These are phyloP conservation scores for Acephala macrosclerotiorum DNA, from an alignment of 2,329 filamentous ascomycete genomes.

Conservation along the genomic window DNA sequence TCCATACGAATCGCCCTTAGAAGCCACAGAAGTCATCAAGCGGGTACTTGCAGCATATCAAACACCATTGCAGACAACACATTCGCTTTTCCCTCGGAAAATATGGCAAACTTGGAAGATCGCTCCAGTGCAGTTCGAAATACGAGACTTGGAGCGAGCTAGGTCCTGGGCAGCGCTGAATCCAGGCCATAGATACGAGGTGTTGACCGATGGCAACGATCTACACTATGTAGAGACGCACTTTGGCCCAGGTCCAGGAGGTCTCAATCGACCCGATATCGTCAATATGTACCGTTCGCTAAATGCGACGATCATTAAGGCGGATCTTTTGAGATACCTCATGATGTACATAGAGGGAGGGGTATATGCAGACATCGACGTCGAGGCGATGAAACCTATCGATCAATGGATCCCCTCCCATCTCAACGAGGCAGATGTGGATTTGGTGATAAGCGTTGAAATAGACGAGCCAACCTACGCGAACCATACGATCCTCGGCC, in stretches of 20 bases:
- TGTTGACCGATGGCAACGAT: slow-evolving; percentile 69
- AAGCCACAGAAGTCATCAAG: slow-evolving; percentile 20
- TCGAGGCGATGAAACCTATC: slow-evolving; percentile 60
- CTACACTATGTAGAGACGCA: slow-evolving; percentile 72
- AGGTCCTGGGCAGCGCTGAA: slow-evolving; percentile 73
- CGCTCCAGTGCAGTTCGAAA: slow-evolving; percentile 70
- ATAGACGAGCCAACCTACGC: slow-evolving; percentile 73
- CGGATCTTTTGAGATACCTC: slow-evolving; percentile 70
- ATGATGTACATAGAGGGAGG: slow-evolving; percentile 66
- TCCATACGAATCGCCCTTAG: slow-evolving; percentile 24
- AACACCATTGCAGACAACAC: slow-evolving; percentile 15
- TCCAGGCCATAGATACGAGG: slow-evolving; percentile 60
- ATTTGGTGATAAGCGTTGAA: slow-evolving; percentile 76
- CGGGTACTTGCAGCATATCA: slow-evolving; percentile 18
- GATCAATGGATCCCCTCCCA: slow-evolving; percentile 66
- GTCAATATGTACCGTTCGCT: slow-evolving; percentile 66
- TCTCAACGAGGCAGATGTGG: slow-evolving; percentile 66
- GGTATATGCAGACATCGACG: slow-evolving; percentile 67
- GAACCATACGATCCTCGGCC: slow-evolving; percentile 69
- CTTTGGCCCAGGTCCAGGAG: slow-evolving; percentile 62
- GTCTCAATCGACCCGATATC: slow-evolving; percentile 72
- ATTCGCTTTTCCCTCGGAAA: slow-evolving; percentile 63
- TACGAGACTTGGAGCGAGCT: slow-evolving; percentile 65
- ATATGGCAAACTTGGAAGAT: slow-evolving; percentile 84
- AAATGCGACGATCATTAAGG: slow-evolving; percentile 70